These are phyloP conservation scores for Epicoccum nigrum DNA, from an alignment of 2,329 filamentous ascomycete genomes.

Conservation along the genomic window DNA sequence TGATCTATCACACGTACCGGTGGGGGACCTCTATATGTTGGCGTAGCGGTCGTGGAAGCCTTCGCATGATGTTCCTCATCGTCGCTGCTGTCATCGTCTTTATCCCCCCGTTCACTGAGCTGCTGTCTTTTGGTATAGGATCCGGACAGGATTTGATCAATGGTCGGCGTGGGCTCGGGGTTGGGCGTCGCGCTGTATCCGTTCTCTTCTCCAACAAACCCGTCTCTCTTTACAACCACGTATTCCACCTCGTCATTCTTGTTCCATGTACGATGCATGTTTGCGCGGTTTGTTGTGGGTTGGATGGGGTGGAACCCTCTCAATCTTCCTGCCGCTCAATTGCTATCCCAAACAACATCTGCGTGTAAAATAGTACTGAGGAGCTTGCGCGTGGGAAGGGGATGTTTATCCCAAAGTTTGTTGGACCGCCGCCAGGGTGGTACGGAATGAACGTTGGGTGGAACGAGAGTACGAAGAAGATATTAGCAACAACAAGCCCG, in stretches of 20 bases:
- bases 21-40: constrained; percentile 17
- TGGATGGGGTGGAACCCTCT: constrained; percentile 36
- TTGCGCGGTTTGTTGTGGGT: constrained; percentile 27
- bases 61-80: constrained; percentile 17
- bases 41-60: constrained; percentile 22
- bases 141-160: constrained; percentile 21
- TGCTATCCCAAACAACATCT: constrained; percentile 44
- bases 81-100: constrained; percentile 10
- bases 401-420: constrained; percentile 38
- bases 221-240: constrained; percentile 37
- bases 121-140: constrained; percentile 24
- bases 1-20: constrained; percentile 26
- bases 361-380: constrained; percentile 33
- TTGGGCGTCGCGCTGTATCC: constrained; percentile 9
- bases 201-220: constrained; percentile 17
- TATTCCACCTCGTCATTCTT: constrained; percentile 35
- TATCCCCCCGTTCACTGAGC: constrained; percentile 10
- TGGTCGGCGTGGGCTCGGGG: constrained; percentile 28
- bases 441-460: constrained; percentile 29
- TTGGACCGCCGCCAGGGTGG: constrained; percentile 41
- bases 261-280: constrained; percentile 35
- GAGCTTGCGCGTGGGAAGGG: constrained; percentile 4
- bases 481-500: constrained; percentile 46
- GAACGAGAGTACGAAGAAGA: constrained; percentile 40
- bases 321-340: constrained; percentile 44